A percentile compares a stretch with the other conserved stretches of the same genome.
phyloP scores from a whole-genome alignment of 2,329 filamentous ascomycete genomes.

The Biscogniauxia sp. region DNA sequence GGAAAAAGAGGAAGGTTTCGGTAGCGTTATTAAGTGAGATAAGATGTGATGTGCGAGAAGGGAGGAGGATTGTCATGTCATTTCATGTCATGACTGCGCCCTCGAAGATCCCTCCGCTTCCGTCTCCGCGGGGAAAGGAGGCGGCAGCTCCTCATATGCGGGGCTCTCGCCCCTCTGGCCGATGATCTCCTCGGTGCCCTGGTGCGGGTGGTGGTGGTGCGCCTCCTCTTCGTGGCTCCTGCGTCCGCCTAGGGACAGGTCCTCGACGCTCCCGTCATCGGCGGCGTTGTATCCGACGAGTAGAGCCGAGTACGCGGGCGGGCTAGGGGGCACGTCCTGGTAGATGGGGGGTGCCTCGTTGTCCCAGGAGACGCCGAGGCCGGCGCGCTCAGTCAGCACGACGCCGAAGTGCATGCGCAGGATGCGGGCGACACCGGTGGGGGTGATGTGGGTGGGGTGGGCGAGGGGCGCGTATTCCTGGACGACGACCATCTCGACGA shows the following conservation, averaged over 20 bases:
- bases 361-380: constrained; percentile 93
- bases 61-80: no score
- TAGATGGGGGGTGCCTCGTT: constrained; percentile 94
- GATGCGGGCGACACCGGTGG: constrained; percentile 86
- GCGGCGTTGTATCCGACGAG: constrained; percentile 5
- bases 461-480: constrained; percentile 81
- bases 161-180: constrained; percentile 10
- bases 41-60: no score
- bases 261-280: constrained; percentile 15
- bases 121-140: neutral
- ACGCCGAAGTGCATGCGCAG: constrained; percentile 89
- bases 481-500: constrained; percentile 90
- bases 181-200: neutral
- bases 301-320: constrained; percentile 65
- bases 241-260: constrained; percentile 8
- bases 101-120: no score
- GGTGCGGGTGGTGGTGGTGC: neutral
- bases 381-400: constrained; percentile 76
- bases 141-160: constrained; percentile 13
- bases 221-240: constrained; percentile 7
- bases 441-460: constrained; percentile 67
- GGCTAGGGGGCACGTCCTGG: constrained; percentile 85
- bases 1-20: no score
- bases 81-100: no score
- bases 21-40: no score